Conservation (phyloP, 2,329 filamentous ascomycete species). For the Microsporum canis region DNA sequence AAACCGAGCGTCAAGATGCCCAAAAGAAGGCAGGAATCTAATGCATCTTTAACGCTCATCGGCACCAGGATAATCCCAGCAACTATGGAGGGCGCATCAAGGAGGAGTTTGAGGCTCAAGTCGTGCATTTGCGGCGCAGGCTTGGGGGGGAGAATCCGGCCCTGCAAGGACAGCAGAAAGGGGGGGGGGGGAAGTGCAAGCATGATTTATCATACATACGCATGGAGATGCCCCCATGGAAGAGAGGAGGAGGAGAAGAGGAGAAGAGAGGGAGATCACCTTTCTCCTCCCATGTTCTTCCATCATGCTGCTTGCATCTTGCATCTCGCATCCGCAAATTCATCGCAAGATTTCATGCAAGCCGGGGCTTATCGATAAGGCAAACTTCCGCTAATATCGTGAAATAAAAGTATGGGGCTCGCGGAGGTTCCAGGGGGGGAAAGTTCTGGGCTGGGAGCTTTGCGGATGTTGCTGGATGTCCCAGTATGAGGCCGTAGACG, state of each 20-base stretch:
- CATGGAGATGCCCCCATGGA: not conserved
- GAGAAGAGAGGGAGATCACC: not conserved
- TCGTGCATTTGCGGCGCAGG: not conserved
- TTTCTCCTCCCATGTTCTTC: not conserved
- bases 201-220: not conserved
- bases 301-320: not conserved
- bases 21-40: not conserved
- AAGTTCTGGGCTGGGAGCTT: not conserved
- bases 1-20: not conserved
- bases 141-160: not conserved
- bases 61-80: not conserved
- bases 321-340: not conserved
- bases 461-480: not conserved
- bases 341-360: not conserved
- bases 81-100: not conserved
- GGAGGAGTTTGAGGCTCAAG: not conserved
- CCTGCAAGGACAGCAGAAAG: not conserved
- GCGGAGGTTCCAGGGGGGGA: not conserved
- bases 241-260: not conserved
- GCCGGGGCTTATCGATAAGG: slow-evolving; percentile 1
- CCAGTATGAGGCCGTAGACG: not conserved
- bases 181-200: not conserved
- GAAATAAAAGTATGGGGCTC: not conserved
- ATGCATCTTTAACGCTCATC: not conserved
- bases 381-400: not conserved